A percentile compares a stretch with the other conserved stretches of the same genome.
These are phyloP conservation scores for Termitomyces sp. DNA, from an alignment of 768 basidiomycete genomes.

Conservation along the genomic window DNA sequence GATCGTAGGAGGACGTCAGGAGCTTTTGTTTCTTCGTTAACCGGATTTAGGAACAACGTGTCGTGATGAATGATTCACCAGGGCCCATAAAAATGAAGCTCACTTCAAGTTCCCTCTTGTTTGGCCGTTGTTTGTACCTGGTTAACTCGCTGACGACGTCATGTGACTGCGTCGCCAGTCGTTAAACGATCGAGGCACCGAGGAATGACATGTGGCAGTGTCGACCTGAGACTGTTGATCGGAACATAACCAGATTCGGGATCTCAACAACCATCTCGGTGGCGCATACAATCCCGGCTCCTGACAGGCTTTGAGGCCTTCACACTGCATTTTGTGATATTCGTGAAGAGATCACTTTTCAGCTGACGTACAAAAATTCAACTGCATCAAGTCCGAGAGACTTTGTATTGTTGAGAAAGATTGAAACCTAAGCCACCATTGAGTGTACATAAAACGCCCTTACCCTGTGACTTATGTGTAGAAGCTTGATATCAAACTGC, in stretches of 20 bases:
- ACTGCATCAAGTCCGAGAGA: not conserved
- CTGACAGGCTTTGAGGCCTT: not conserved
- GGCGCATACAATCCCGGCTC: not conserved
- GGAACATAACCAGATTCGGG: not conserved
- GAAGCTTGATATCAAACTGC: too few relatives aligned
- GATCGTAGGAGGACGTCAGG: not conserved
- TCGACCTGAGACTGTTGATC: not conserved
- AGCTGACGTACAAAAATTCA: not conserved
- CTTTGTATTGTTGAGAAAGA: not conserved
- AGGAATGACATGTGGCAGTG: not conserved
- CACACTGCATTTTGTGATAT: not conserved
- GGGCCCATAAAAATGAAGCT: conserved; percentile 16
- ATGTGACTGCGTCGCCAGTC: not conserved
- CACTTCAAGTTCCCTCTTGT: conserved; percentile 17
- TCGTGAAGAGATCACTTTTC: not conserved
- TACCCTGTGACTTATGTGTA: not conserved
- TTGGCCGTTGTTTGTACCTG: conserved; percentile 27
- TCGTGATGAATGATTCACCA: not conserved
- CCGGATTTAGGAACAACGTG: not conserved
- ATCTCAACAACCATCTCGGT: not conserved
- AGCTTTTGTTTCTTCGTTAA: not conserved
- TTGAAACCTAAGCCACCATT: not conserved
- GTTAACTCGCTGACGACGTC: conserved; percentile 2
- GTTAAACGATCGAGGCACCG: not conserved
- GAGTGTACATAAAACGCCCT: not conserved